Evolutionary conservation across 306 rosid species (phyloP), one percentile per base, ranked within the genome.

Genomic region (Lathyrus aphaca): DNA sequence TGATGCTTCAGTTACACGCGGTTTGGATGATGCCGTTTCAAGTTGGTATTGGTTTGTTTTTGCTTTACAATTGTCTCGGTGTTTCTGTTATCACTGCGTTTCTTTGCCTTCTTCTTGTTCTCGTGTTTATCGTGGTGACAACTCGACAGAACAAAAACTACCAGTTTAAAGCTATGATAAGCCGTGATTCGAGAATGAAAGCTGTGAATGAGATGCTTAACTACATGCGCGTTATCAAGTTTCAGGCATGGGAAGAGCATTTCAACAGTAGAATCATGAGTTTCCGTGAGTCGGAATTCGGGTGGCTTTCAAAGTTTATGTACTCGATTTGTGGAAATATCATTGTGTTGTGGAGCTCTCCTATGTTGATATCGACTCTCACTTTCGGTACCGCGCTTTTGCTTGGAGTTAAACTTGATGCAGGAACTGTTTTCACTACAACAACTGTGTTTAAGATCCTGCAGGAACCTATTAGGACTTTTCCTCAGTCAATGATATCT

Each of bases 191-290:
- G 5, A 85, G 98, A 60, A 90, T 94, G 98, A 90, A 94, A 80
- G 96, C 98, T 18, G 91, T 92, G 14, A 94, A 90, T 64, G 98
- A 94, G 91, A 85, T 88, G 95, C 95, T 94, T 17, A 94, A 91
- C 64, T 88, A 94, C 81, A 88, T 88, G 97, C 84, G 98, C 3
- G 98, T 90, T 68, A 94, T 94, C 67, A 94, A 94, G 91, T 94
- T 94, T 75, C 98, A 90, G 62, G 97, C 98, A 8, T 94, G 98
- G 98, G 98, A 94, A 66, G 87, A 94, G 12, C 92, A 90, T 73
- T 94, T 94, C 86, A 88, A 87, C 43, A 73, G 74, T 71, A 90
- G 96, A 44, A 80, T 94, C 40, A 76, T 66, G 68, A 56, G 59
- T 4, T 87, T 84, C 68, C 96, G 98, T 1, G 63, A 58, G 32